Conservation (phyloP, 1,284 basidiomycete species). For the Marasmius oreades region DNA sequence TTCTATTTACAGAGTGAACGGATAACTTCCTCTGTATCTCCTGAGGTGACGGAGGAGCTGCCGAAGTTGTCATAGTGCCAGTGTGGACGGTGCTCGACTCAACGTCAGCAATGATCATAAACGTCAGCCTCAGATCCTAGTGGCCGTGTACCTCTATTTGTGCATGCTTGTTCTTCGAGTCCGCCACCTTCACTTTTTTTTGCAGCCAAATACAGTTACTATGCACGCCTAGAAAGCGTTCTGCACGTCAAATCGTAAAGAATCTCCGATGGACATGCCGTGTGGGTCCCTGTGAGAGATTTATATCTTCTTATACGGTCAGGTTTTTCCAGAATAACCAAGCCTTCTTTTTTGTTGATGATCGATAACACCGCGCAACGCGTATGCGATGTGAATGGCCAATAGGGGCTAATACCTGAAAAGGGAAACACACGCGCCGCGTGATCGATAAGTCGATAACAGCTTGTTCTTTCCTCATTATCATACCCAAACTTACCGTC, state of each 20-base stretch:
- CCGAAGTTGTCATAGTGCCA: constrained; percentile 44
- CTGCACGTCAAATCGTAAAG: too few relatives aligned
- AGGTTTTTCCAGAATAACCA: too few relatives aligned
- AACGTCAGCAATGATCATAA: not conserved
- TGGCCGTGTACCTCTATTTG: not conserved
- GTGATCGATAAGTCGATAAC: constrained; percentile 1
- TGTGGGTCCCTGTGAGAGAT: not conserved
- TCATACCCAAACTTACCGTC: constrained; percentile 23
- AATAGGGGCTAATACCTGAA: too few relatives aligned
- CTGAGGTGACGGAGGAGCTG: constrained; percentile 75
- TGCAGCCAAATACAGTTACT: too few relatives aligned
- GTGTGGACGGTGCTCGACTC: not conserved
- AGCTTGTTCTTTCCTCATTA: not conserved
- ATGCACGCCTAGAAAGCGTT: too few relatives aligned
- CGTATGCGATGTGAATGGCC: too few relatives aligned
- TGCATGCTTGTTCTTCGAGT: not conserved
- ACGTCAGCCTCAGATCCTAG: not conserved
- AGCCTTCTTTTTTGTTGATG: too few relatives aligned
- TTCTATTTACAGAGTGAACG: constrained; percentile 57
- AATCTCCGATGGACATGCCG: not conserved
- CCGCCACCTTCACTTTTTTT: too few relatives aligned
- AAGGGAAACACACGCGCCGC: not conserved
- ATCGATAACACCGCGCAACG: too few relatives aligned
- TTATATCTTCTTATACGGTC: not conserved
- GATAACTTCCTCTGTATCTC: constrained; percentile 88